Percentiles rank a stretch among this genome's conserved stretches.
Conservation (phyloP, 306 rosid species). For the Ammopiptanthus mongolicus region DNA sequence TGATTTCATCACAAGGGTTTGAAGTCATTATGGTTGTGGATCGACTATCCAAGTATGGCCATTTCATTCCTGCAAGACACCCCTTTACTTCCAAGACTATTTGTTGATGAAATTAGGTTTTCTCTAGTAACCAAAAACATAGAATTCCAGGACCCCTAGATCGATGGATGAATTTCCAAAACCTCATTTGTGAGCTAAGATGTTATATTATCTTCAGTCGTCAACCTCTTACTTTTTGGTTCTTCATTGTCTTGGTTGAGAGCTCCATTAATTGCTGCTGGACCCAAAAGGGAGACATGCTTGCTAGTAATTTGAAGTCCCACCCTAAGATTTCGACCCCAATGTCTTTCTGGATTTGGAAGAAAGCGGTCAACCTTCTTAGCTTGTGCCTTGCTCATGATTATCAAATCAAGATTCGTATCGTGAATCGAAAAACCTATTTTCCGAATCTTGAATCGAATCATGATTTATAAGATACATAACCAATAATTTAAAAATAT, state of each 20-base stretch:
- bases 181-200: conserved; percentile 26
- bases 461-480: no score
- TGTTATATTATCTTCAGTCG: conserved; percentile 35
- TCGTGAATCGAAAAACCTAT: no score
- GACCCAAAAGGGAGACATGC: conserved; percentile 84
- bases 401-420: no score
- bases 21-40: no score
- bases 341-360: conserved; percentile 91
- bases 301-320: conserved; percentile 88
- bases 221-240: conserved; percentile 58
- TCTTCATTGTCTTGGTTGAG: conserved; percentile 55
- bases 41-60: no score
- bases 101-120: no score
- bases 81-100: no score
- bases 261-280: conserved; percentile 55
- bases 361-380: conserved; percentile 89
- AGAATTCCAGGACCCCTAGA: conserved; percentile 16
- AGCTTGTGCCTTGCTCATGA: conserved; percentile 49
- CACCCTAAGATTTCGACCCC: conserved; percentile 97
- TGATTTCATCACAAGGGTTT: no score
- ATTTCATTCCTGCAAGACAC: no score
- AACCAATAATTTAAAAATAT: no score
- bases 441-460: neutral
- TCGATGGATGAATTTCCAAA: conserved; percentile 14
- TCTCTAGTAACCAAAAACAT: conserved; percentile 17